Evolutionary conservation across 2,329 filamentous ascomycete genomes (phyloP).

Genomic region (Acarospora socialis): DNA sequence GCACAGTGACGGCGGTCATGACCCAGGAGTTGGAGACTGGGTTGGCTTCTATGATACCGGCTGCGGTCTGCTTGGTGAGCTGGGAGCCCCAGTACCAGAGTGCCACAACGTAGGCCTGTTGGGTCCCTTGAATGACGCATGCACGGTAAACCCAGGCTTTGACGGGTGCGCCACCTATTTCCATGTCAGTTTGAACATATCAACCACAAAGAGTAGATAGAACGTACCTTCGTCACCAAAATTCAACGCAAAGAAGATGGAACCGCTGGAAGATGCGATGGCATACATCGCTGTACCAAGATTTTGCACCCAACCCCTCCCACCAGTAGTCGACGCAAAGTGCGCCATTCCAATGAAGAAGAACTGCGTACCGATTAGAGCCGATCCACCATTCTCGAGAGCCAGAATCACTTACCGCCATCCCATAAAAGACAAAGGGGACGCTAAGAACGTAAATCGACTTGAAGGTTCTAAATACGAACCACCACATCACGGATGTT

Average conservation of each 20-base stretch:
- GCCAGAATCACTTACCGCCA: no score
- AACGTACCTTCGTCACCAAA: slow-evolving; percentile 49
- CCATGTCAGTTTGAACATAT: not conserved
- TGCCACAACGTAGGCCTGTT: slow-evolving; percentile 49
- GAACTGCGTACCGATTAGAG: no score
- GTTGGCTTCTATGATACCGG: slow-evolving; percentile 26
- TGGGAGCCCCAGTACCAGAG: slow-evolving; percentile 54
- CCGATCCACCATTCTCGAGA: no score
- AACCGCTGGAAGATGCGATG: slow-evolving; percentile 46
- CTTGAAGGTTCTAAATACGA: slow-evolving; percentile 43
- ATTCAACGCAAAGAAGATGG: slow-evolving; percentile 52
- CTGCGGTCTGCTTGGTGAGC: slow-evolving; percentile 32
- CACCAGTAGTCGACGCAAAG: slow-evolving; percentile 28
- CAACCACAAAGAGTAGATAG: no score
- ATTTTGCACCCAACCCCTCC: slow-evolving; percentile 43
- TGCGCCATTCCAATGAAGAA: slow-evolving; percentile 49
- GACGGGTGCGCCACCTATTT: slow-evolving; percentile 38
- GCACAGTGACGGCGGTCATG: slow-evolving; percentile 41
- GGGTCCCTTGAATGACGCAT: slow-evolving; percentile 51
- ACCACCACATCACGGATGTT: slow-evolving; percentile 48
- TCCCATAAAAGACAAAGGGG: slow-evolving; percentile 49
- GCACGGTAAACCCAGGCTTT: slow-evolving; percentile 55
- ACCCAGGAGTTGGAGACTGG: slow-evolving; percentile 30
- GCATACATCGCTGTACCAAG: slow-evolving; percentile 48
- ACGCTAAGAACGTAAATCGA: slow-evolving; percentile 43